Percentiles rank a stretch among this genome's conserved stretches.
These are phyloP conservation scores for Eucalyptus cloeziana DNA, from an alignment of 345 rosid genomes.

Conservation along the genomic window DNA sequence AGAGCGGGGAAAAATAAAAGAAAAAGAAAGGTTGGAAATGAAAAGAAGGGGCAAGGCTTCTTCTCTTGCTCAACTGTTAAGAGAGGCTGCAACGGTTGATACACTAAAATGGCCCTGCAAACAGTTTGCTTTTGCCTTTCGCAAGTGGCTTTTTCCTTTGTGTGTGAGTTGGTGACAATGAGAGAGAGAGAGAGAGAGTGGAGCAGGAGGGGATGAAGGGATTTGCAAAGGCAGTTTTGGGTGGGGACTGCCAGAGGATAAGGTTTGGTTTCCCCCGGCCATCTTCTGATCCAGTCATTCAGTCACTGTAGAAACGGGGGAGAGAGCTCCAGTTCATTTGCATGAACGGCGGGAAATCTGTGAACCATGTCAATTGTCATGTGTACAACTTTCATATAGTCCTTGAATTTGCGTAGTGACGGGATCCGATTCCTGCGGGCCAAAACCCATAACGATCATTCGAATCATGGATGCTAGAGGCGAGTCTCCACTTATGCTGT, in stretches of 20 bases:
- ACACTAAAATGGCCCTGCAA: slow-evolving; percentile 23
- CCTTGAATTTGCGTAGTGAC: neutral
- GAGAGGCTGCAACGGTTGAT: neutral
- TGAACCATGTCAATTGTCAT: neutral
- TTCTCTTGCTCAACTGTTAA: slow-evolving; percentile 10
- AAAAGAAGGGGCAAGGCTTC: slow-evolving; percentile 39
- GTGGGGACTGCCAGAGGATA: slow-evolving; percentile 17
- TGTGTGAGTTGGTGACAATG: slow-evolving; percentile 2
- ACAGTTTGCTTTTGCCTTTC: slow-evolving; percentile 2
- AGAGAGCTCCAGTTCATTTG: neutral
- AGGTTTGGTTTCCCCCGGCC: slow-evolving; percentile 15
- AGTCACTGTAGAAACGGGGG: neutral
- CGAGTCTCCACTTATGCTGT: neutral
- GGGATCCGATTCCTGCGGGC: neutral
- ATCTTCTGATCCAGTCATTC: slow-evolving; percentile 21
- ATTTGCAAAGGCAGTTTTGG: slow-evolving; percentile 17
- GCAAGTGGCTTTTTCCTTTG: neutral
- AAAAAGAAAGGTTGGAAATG: slow-evolving; percentile 24
- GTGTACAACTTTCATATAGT: neutral
- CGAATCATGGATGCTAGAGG: neutral
- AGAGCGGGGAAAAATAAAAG: neutral
- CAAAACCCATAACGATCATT: neutral
- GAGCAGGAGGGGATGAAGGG: slow-evolving; percentile 6
- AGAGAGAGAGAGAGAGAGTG: neutral
- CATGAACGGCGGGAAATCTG: neutral